These are phyloP conservation scores for Candida railenensis DNA, from an alignment of 805 yeast species.

Conservation along the genomic window DNA sequence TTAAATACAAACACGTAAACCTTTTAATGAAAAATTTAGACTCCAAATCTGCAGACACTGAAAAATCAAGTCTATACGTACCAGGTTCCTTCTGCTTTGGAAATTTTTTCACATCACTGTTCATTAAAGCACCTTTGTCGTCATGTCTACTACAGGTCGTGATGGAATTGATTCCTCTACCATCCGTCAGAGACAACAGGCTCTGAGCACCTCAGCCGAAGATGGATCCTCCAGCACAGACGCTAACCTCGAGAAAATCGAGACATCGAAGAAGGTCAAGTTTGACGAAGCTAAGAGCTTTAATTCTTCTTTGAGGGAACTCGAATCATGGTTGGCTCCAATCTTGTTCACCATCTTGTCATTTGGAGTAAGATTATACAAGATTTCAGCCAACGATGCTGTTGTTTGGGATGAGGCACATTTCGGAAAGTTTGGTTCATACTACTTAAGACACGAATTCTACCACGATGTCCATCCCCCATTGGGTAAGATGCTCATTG, in stretches of 20 bases:
- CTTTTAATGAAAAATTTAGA: neutral
- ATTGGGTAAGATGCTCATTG: slow-evolving; percentile 77
- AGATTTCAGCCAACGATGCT: slow-evolving; percentile 52
- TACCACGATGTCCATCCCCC: slow-evolving; percentile 90
- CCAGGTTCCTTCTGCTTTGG: neutral
- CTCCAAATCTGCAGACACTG: neutral
- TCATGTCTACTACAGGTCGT: slow-evolving; percentile 5
- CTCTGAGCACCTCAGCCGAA: slow-evolving; percentile 1
- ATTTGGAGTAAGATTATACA: slow-evolving; percentile 62
- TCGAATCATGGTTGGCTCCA: slow-evolving; percentile 51
- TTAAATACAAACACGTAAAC: slow-evolving; percentile 5
- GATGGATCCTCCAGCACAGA: slow-evolving; percentile 5
- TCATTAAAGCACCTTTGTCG: too few relatives aligned
- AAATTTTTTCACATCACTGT: neutral
- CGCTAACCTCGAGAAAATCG: slow-evolving; percentile 15
- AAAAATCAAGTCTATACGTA: neutral
- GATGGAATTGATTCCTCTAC: slow-evolving; percentile 1
- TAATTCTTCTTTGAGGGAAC: slow-evolving; percentile 24
- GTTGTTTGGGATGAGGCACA: slow-evolving; percentile 93
- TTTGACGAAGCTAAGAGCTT: slow-evolving; percentile 27
- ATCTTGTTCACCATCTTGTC: slow-evolving; percentile 65
- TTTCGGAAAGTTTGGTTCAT: slow-evolving; percentile 83
- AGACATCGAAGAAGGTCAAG: slow-evolving; percentile 18
- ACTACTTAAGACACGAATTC: slow-evolving; percentile 74
- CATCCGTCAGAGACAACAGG: slow-evolving; percentile 5